Conservation (phyloP, 345 rosid genomes). For the Passiflora organensis region DNA sequence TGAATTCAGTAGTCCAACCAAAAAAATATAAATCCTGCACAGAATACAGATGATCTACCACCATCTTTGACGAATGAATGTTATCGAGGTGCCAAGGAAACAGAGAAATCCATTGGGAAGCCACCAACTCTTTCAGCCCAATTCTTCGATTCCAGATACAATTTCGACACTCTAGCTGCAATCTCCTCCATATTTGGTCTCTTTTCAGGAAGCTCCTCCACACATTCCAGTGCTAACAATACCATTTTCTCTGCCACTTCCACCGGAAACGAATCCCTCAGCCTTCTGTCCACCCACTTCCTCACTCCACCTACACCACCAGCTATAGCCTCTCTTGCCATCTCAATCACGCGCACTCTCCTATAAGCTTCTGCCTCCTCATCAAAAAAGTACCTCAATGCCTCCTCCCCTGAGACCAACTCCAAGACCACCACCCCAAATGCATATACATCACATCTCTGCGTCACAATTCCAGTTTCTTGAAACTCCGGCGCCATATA, state of each 20-base stretch:
- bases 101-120: constrained; percentile 28
- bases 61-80: too few species aligned
- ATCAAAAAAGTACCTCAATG: constrained; percentile 21
- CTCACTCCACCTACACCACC: constrained; percentile 17
- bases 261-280: constrained; percentile 30
- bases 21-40: too few species aligned
- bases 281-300: constrained; percentile 26
- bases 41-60: too few species aligned
- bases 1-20: too few species aligned
- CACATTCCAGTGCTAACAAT: constrained; percentile 21
- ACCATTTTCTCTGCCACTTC: constrained; percentile 27
- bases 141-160: constrained; percentile 26
- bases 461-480: constrained; percentile 22
- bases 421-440: constrained; percentile 32
- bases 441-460: constrained; percentile 28
- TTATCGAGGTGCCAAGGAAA: constrained; percentile 26
- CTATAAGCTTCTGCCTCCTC: constrained; percentile 12
- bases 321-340: constrained; percentile 14
- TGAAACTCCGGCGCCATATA: constrained; percentile 51
- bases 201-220: constrained; percentile 21
- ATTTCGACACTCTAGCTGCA: constrained; percentile 22
- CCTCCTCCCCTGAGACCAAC: constrained; percentile 28
- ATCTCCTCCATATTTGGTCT: constrained; percentile 28
- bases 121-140: constrained; percentile 22
- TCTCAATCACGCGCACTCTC: constrained; percentile 25